Base-by-base conservation (phyloP, 495 filamentous ascomycete genomes). In the Aspergillus asperescens region DNA sequence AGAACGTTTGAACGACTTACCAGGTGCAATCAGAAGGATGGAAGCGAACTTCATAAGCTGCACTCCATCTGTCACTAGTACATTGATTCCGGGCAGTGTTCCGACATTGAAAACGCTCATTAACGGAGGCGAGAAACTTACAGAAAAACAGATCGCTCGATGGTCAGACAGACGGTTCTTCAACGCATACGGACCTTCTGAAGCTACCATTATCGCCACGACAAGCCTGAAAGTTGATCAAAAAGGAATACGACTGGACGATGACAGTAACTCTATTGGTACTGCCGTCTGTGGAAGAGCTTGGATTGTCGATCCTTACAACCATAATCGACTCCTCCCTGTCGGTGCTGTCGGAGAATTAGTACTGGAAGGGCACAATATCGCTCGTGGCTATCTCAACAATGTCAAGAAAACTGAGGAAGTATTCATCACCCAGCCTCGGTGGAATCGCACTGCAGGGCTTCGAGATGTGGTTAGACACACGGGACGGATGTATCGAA, bases 321-420 rank as follows among this genome's bases (percentile, higher is more conserved):
- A 86, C 54, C 73, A 78, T 48, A 62, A 85, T 50, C 62, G 70
- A 0, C 74, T 88, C 2, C 66, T 81, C 4, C 82, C 82, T 0
- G 62, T 86, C 12, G 84, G 84, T 7, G 69, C 74, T 10, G 68
- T 82, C 3, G 85, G 85, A n/a, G 85, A 88, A 57, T 65, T 87
- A 47, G 59, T 84, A 4, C 63, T 88, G n/a, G 80, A 84, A 61
- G 83, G 83, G 2, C 77, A 79, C 28, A 77, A 80, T 34, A 70
- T 86, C 15, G 81, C 77, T 0, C 70, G 76, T 3, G 80, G 76
- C 0, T 87, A 86, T 47, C 71, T 85, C 19, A 75, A 79, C 16
- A 73, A 77, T 5, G 71, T 72, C 5, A 71, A 73, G 52, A 85
- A 82, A 24, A 78, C 75, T 3, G 70, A 74, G 16, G 71, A 73